A percentile compares a stretch with the other conserved stretches of the same genome.
phyloP scores from a whole-genome alignment of 2,329 filamentous ascomycete genomes.

The Onygenales sp. region DNA sequence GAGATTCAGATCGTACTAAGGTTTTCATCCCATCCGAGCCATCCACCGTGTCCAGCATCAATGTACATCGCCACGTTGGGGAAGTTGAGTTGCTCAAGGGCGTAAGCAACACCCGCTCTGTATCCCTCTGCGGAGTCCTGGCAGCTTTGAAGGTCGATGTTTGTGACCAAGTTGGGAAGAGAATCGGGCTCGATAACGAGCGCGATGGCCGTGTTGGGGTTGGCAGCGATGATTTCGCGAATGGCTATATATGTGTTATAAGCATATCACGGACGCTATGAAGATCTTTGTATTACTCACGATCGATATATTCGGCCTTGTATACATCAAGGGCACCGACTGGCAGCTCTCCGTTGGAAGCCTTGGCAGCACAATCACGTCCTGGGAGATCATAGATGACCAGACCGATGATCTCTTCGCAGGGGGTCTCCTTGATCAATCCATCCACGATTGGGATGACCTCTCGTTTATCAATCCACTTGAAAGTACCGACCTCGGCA shows the following conservation, averaged over 20 bases:
- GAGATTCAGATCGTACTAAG: constrained; percentile 18
- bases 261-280: not conserved
- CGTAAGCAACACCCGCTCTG: constrained; percentile 35
- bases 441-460: constrained; percentile 31
- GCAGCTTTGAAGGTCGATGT: constrained; percentile 46
- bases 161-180: constrained; percentile 54
- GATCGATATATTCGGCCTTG: constrained; percentile 44
- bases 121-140: constrained; percentile 46
- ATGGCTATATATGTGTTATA: constrained; percentile 26
- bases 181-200: constrained; percentile 52
- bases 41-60: constrained; percentile 55
- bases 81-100: constrained; percentile 35
- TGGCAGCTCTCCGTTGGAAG: constrained; percentile 53
- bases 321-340: constrained; percentile 44
- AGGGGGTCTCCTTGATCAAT: constrained; percentile 12
- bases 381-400: constrained; percentile 57
- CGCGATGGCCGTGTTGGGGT: constrained; percentile 44
- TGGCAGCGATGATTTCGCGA: constrained; percentile 41
- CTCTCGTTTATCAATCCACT: constrained; percentile 43
- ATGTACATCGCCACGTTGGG: constrained; percentile 56
- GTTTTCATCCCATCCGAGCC: constrained; percentile 56
- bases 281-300: not conserved
- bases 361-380: constrained; percentile 53
- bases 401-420: constrained; percentile 18
- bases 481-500: constrained; percentile 43